Base-by-base conservation (phyloP, 2,329 filamentous ascomycete species). In the Pseudogymnoascus sp. region DNA sequence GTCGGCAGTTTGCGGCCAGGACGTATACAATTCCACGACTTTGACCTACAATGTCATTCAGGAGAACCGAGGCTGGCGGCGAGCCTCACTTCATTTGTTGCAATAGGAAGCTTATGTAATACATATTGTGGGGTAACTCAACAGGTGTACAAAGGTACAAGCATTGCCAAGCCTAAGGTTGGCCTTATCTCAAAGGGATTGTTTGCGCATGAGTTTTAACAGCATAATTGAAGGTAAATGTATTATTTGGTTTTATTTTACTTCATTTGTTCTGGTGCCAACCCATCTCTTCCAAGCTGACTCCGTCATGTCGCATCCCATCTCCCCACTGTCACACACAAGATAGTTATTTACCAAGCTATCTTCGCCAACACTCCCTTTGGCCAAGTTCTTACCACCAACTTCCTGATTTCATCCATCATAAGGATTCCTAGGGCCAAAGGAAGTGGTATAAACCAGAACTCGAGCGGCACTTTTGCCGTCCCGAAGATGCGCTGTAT, bases 381-480 rank as follows among this genome's bases (percentile, higher is more conserved):
- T 73, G 1, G 80, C 80, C 61, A 75, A 81, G 5, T 62, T 13
- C 80, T 72, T 2, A 82, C 80, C 1, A 78, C 40, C 25, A 78
- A 67, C 70, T 83, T 84, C 36, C 80, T 74, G 5, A 80, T 66
- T 73, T 84, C 81, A 68, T 83, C 80, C 71, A 83, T 77, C 29
- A 73, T 63, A 35, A 84, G 67, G 5, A 84, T 76, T 0, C 78
- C 80, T 39, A 82, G 63, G 0, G 77, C 80, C 10, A 83, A 69
- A 5, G 79, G 78, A 25, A 82, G 67, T 1, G 80, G 80, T 61
- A 82, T 76, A 1, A 82, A 66, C 79, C 80, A 83, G 60, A 77
- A 81, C 71, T 81, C 75, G 35, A 82, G 74, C 0, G 80, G 80
- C 1, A 82, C 78, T 1, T 74, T 74, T 0, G 77, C 77, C 0